Evolutionary conservation across 73 alveolate species (phyloP).

Genomic region (Stentor coeruleus): DNA sequence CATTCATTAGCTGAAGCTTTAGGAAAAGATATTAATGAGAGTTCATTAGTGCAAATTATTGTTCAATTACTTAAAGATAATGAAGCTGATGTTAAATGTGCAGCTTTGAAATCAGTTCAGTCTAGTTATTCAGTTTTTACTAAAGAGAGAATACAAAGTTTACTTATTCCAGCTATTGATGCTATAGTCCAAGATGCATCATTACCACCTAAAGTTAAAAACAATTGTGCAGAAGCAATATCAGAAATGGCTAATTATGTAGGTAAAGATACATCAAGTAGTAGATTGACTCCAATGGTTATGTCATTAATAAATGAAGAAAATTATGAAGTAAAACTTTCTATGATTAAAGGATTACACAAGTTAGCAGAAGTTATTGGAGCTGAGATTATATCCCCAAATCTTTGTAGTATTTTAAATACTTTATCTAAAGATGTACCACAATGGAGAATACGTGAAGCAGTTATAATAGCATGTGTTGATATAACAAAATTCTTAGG

Average conservation of each 20-base stretch:
- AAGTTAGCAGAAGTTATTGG: constrained; percentile 87
- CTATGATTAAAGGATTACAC: constrained; percentile 78
- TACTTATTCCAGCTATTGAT: constrained; percentile 37
- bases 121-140: constrained; percentile 54
- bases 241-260: neutral
- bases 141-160: constrained; percentile 57
- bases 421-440: constrained; percentile 77
- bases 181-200: neutral
- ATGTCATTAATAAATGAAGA: constrained; percentile 90
- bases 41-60: constrained; percentile 79
- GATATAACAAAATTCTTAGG: constrained; percentile 18
- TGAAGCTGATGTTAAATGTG: constrained; percentile 93
- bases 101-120: constrained; percentile 77
- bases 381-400: constrained; percentile 70
- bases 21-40: constrained; percentile 86
- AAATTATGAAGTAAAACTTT: constrained; percentile 90
- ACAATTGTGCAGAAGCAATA: neutral
- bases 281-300: constrained; percentile 74
- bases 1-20: constrained; percentile 95
- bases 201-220: neutral
- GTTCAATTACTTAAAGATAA: constrained; percentile 84
- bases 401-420: constrained; percentile 58
- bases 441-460: constrained; percentile 95
- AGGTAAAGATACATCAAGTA: constrained; percentile 51
- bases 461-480: constrained; percentile 78